Base-by-base conservation (phyloP, 345 rosid species). In the Adansonia digitata region DNA sequence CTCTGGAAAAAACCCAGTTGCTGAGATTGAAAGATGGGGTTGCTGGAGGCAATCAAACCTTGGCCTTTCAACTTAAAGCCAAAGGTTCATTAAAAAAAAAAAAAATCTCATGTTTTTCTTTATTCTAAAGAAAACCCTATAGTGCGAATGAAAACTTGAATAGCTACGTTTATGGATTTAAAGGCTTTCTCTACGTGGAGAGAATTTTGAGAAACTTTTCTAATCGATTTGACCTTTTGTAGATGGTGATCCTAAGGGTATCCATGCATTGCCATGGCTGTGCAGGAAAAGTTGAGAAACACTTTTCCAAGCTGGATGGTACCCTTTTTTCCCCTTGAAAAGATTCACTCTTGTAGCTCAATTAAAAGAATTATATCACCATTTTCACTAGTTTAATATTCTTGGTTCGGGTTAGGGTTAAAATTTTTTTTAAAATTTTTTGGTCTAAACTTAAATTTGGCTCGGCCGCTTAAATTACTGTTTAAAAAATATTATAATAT, bases 251-350 rank as follows among this genome's bases (percentile, higher is more conserved):
- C 78, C 81, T 92, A 65, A 85, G 87, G 83, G 98, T 92, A 77
- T 89, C 98, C 35, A 90, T 92, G 91, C 96, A 94, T 81, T 94
- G 98, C 82, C 69, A 83, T 66, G 98, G 97, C n/a, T 94, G 98
- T 72, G 97, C 97, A 5, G 90, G 85, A 79, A 92, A 86, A 82
- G 97, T 94, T 29, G 91, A 92, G 89, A 94, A 92, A 82, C 98
- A 94, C 77, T 82, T 94, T 77, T 82, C 96, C 27, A 94, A 89
- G 81, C 69, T 94, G 75, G 96, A 92, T 61, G 98, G 98, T 92
- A 85, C 13, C 8, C 7, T 5, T 0, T 37, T 55, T 52, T 55
- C 12, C 14, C 20, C 0, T 10, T 7, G 6, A 27, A 29, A 70
- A 57, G 35, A 26, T 26, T 57, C 27, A 7, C 9, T 27, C 15